Evolutionary conservation across 1,284 basidiomycete species (phyloP), one percentile per base, ranked within the genome.

Genomic region (Cryptococcus amylolentus): DNA sequence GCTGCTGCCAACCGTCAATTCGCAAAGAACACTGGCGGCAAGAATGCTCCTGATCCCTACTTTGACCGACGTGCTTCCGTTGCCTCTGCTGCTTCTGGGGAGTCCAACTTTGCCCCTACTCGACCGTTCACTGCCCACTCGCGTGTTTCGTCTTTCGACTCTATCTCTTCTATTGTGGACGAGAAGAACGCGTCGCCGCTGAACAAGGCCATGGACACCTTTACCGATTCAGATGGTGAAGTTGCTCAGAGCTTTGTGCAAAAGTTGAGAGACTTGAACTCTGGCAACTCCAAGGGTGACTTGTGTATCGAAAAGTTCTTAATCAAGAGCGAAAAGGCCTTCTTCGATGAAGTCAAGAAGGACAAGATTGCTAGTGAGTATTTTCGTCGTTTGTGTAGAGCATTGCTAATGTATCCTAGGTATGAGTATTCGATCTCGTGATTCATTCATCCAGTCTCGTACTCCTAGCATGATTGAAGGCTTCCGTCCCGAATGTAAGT

Each of bases 131-230:
- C 87, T 54, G 65, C 79, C n/a, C 88, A 90, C 73, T 90, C 88
- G 35, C 82, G 89, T 12, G 82, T 83, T 3, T 87, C 87, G 0
- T 92, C 89, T 0, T 85, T 88, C 28, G 91, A 93, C 68, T 91
- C 89, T 5, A 91, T 94, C 59, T 85, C 87, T 10, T 88, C 88
- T 3, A 90, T 94, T 55, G 88, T 91, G 42, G 89, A 92, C 65
- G 91, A 94, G 69, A 94, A 94, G 79, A 80, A 80, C 2, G 87
- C 88, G 58, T 93, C 91, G 12, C 89, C 90, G 6, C 78, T 94
- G 58, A 95, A 95, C 79, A 93, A 93, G 78, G 89, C 91, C 10
- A 90, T 91, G 71, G 88, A 87, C 59, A 87, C 89, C 86, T 95
- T 95, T 78, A 95, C 91, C 31, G 91, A 94, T 76, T 82, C 88